Evolutionary conservation across 352 stramenopile species (phyloP), one percentile per base, ranked within the genome.

Genomic region (Pythium dissimile): DNA sequence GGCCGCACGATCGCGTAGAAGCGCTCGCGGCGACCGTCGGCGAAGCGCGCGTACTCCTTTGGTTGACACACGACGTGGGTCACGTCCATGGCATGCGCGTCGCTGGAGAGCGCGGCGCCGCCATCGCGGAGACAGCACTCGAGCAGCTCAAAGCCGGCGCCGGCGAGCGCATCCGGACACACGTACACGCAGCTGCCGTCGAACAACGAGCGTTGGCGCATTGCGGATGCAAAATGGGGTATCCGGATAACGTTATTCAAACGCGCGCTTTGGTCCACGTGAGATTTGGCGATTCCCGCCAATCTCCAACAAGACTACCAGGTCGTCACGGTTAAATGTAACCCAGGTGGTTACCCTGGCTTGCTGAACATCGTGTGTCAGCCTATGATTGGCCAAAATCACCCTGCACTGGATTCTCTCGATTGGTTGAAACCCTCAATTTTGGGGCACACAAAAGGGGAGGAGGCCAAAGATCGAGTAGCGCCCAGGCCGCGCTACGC

Each of bases 51-150:
- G 56, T 89, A 89, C 23, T 75, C 65, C 27, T 64, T 61, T 12
- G 80, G 70, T 24, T 83, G 64, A 55, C 85, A 93, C 28, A 95
- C 67, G n/a, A 95, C 74, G 66, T 91, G 79, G 39, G 80, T 90
- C 49, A 84, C 64, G 23, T 46, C 39, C 45, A 52, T 62, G 21
- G 41, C 18, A 30, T 69, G 50, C 1, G 60, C 24, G 30, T 81
- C 68, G 3, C 62, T 47, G 9, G 83, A 50, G 24, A 92, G 54
- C 27, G 46, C 56, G 21, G 83, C 83, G 26, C 80, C 83, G 32
- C 78, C 78, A 18, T 90, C 83, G 24, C 70, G 73, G 24, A 90
- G 67, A 60, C 80, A 89, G 32, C 64, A 71, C 64, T 88, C 64
- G 15, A 92, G 64, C 23, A 73, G 70, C 37, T 66, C 46, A n/a